phyloP scores from a whole-genome alignment of 2,329 filamentous ascomycete genomes.

The Cercospora zeae-maydis region DNA sequence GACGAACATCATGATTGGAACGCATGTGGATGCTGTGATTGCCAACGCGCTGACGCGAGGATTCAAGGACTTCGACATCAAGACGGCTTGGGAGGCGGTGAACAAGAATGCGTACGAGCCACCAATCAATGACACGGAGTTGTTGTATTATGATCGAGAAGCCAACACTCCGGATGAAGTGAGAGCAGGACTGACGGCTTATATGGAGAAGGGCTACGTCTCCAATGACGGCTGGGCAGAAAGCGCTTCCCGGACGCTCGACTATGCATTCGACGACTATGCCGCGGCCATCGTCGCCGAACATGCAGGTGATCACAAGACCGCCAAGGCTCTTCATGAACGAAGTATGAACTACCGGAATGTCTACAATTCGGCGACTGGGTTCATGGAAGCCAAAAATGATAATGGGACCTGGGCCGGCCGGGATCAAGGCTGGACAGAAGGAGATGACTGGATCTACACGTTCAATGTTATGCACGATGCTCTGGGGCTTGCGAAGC shows the following conservation, averaged over 20 bases:
- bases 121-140: constrained; percentile 43
- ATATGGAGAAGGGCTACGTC: constrained; percentile 46
- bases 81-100: constrained; percentile 45
- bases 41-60: constrained; percentile 47
- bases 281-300: constrained; percentile 44
- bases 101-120: constrained; percentile 46
- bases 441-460: constrained; percentile 52
- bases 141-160: constrained; percentile 49
- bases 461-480: constrained; percentile 51
- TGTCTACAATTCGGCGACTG: constrained; percentile 44
- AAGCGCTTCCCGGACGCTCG: constrained; percentile 46
- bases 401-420: constrained; percentile 47
- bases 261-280: constrained; percentile 49
- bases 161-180: constrained; percentile 46
- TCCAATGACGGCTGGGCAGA: constrained; percentile 50
- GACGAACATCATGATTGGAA: constrained; percentile 52
- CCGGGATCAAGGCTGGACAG: constrained; percentile 47
- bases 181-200: constrained; percentile 46
- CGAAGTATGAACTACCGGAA: constrained; percentile 43
- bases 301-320: constrained; percentile 37
- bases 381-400: constrained; percentile 50
- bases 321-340: constrained; percentile 34
- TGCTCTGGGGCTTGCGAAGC: constrained; percentile 39
- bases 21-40: constrained; percentile 48
- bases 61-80: constrained; percentile 44